Evolutionary conservation across 2,329 filamentous ascomycete species (phyloP).

Genomic region (Hirsutella thompsonii): DNA sequence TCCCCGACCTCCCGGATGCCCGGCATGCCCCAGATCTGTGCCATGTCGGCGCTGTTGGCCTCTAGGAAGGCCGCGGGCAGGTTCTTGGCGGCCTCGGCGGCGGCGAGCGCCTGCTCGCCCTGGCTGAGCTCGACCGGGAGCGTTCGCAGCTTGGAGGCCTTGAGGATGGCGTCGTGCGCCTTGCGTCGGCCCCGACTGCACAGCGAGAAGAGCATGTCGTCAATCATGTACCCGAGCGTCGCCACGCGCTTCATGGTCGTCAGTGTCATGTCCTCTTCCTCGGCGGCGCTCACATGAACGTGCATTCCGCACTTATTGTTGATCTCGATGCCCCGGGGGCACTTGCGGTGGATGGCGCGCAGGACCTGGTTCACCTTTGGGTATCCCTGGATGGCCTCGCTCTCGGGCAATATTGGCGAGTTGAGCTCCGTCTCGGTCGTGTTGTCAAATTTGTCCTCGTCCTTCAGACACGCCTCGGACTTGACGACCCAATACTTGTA

Average conservation of each 20-base stretch:
- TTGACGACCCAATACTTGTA: not conserved
- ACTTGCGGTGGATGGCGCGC: not conserved
- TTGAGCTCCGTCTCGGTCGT: slow-evolving; percentile 4
- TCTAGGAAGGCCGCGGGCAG: not conserved
- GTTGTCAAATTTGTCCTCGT: not conserved
- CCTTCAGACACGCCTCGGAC: not conserved
- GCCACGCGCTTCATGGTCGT: slow-evolving; percentile 71
- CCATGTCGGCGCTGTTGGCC: not conserved
- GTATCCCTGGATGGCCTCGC: slow-evolving; percentile 4
- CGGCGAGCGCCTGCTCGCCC: not conserved
- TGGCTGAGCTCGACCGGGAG: slow-evolving; percentile 3
- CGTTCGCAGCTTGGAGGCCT: too few species aligned
- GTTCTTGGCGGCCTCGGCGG: not conserved
- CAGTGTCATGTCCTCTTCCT: slow-evolving; percentile 45
- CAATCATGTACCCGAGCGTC: slow-evolving; percentile 43
- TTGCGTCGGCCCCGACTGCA: too few species aligned
- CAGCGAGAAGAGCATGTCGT: slow-evolving; percentile 6
- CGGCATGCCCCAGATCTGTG: not conserved
- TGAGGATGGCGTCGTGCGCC: too few species aligned
- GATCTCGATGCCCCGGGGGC: too few species aligned
- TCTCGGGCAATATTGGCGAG: slow-evolving; percentile 6
- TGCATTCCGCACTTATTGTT: slow-evolving; percentile 6
- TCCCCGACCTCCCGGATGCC: not conserved
- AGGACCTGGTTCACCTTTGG: slow-evolving; percentile 4
- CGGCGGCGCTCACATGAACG: slow-evolving; percentile 5